Evolutionary conservation across 2,329 filamentous ascomycete species (phyloP).

Genomic region (Didymella arachidicola): DNA sequence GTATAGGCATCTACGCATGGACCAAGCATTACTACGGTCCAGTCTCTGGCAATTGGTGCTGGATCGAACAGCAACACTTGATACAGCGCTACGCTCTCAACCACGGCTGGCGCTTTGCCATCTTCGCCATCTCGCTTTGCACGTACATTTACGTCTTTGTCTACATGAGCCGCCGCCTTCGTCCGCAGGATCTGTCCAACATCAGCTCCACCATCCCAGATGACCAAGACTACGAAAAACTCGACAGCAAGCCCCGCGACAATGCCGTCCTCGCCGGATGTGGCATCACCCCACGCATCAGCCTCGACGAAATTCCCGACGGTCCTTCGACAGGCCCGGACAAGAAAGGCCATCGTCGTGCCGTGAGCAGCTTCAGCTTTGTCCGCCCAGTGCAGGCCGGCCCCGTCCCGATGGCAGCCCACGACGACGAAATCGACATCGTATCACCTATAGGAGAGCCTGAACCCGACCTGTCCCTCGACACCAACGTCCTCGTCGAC

Average conservation of each 20-base stretch:
- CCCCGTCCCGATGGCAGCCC: neutral
- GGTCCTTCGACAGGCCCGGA: neutral
- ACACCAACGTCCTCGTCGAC: constrained; percentile 1
- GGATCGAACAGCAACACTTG: constrained; percentile 52
- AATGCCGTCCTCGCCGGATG: constrained; percentile 17
- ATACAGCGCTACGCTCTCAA: constrained; percentile 56
- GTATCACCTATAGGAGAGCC: neutral
- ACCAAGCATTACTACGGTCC: constrained; percentile 34
- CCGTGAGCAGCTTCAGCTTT: constrained; percentile 17
- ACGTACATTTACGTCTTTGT: constrained; percentile 57
- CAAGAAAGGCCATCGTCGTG: constrained; percentile 3
- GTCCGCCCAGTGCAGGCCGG: neutral
- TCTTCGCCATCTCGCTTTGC: constrained; percentile 52
- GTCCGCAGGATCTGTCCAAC: constrained; percentile 16
- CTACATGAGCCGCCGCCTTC: constrained; percentile 36
- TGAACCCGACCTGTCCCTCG: neutral
- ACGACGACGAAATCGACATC: neutral
- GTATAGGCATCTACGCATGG: constrained; percentile 16
- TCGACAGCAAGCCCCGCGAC: constrained; percentile 2
- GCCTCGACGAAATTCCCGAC: neutral
- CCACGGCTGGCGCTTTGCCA: constrained; percentile 57
- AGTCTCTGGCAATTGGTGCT: constrained; percentile 60
- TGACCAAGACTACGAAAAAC: constrained; percentile 1
- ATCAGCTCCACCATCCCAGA: constrained; percentile 13
- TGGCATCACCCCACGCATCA: constrained; percentile 12